Percentiles rank a stretch among this genome's conserved stretches.
Evolutionary conservation across 768 basidiomycete species (phyloP).

Genomic region (Hygrocybe punicea): DNA sequence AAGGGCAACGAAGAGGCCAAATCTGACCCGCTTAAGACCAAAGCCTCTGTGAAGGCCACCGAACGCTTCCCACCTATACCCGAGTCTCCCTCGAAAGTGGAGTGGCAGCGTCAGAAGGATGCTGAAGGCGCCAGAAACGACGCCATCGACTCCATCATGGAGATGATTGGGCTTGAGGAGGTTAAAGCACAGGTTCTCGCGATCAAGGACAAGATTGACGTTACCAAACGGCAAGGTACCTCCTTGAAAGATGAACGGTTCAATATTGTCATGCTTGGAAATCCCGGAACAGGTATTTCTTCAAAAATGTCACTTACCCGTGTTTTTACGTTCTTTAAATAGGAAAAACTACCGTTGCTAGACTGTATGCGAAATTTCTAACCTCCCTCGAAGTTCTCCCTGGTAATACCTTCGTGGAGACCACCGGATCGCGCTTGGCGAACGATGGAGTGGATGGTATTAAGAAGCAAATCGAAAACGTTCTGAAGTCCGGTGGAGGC

Average conservation of each 20-base stretch:
- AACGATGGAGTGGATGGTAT: conserved; percentile 53
- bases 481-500: conserved; percentile 56
- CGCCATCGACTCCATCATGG: conserved; percentile 65
- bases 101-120: conserved; percentile 59
- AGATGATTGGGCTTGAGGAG: conserved; percentile 62
- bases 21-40: not conserved
- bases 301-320: not conserved
- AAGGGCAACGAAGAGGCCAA: not conserved
- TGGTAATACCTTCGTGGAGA: conserved; percentile 54
- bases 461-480: conserved; percentile 47
- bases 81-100: conserved; percentile 39
- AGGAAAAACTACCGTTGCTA: conserved; percentile 72
- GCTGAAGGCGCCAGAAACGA: conserved; percentile 49
- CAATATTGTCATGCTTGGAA: conserved; percentile 62
- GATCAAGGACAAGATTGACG: conserved; percentile 59
- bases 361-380: conserved; percentile 60
- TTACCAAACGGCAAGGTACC: conserved; percentile 48
- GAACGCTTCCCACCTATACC: conserved; percentile 29
- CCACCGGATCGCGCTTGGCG: conserved; percentile 57
- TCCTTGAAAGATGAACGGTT: conserved; percentile 55
- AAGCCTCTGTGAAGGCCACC: not conserved
- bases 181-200: conserved; percentile 59
- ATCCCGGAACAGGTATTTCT: conserved; percentile 66
- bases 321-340: not conserved
- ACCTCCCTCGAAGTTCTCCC: conserved; percentile 53